Conservation (phyloP, 352 stramenopile genomes). For the Phytopythium sindhum region DNA sequence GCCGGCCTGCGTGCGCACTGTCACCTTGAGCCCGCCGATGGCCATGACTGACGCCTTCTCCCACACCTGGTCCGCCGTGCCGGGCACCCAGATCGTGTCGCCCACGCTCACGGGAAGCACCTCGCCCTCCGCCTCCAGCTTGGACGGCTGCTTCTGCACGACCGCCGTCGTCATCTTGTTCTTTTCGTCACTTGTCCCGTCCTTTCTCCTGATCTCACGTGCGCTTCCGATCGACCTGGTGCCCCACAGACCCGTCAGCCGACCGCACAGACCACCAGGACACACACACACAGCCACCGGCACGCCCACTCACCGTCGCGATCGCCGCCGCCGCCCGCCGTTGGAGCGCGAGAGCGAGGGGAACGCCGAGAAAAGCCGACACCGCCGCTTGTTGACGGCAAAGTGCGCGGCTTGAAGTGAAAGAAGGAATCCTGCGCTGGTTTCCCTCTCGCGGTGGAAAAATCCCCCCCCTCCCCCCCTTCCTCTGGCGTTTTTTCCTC, state of each 20-base stretch:
- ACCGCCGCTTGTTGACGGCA: neutral
- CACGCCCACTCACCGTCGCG: neutral
- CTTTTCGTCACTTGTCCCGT: neutral
- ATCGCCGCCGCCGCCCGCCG: neutral
- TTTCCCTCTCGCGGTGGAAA: neutral
- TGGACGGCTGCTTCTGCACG: slow-evolving; percentile 66
- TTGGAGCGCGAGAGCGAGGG: neutral
- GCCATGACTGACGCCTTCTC: slow-evolving; percentile 80
- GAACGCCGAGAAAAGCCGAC: neutral
- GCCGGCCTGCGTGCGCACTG: slow-evolving; percentile 72
- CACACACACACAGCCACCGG: no score
- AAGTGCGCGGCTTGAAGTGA: slow-evolving; percentile 11
- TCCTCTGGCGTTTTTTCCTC: neutral
- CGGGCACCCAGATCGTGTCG: slow-evolving; percentile 73
- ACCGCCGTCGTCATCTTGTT: slow-evolving; percentile 46
- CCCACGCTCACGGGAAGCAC: slow-evolving; percentile 74
- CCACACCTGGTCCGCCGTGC: slow-evolving; percentile 61
- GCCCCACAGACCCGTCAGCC: neutral
- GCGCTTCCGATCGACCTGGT: neutral
- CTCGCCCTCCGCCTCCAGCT: slow-evolving; percentile 60
- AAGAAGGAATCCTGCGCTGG: slow-evolving; percentile 8
- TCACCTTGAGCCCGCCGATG: slow-evolving; percentile 84
- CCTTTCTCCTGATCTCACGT: slow-evolving; percentile 1
- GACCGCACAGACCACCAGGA: neutral
- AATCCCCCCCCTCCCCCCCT: neutral